Evolutionary conservation across 2,329 filamentous ascomycete genomes (phyloP), one percentile per base, ranked within the genome.

Genomic region (Fusarium algeriense): DNA sequence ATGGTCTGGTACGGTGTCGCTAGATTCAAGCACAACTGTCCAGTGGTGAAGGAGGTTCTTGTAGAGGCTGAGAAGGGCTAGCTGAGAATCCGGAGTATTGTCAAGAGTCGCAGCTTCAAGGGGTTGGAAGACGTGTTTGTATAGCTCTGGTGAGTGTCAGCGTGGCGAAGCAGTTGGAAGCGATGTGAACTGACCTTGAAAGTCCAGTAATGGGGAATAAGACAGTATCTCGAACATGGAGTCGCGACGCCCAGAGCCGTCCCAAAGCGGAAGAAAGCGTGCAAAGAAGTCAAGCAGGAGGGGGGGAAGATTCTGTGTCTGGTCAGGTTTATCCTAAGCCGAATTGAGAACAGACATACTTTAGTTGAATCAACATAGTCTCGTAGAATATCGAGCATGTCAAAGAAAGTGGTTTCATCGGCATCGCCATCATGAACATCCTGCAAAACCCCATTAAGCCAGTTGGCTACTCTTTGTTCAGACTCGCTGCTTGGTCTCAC

Each of bases 61-160:
- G 79, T 95, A 96, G 68, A 94, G 90, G 3, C 80, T 79, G 5
- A 96, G 84, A 5, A 97, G 81, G 5, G 83, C 83, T 0, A 87
- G 76, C 73, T 90, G 91, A 1, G 90, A 88, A 9, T 83, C 75
- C 0, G 84, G 64, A 2, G 82, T 83, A 44, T 85, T 83, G 70
- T 87, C 83, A 13, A 89, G 78, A 2, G 89, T 75, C 26, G 81
- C 82, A 2, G 79, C 78, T 73, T 92, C 88, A 15, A 91, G 79
- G 2, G 82, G 83, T 28, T 81, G 75, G 23, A 91, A 84, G 15
- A 87, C 81, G n/a, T 81, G 78, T 30, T 76, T 44, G 60, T 86
- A 83, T 5, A 90, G 78, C 48, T 87, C 89, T 91, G 61, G 7
- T 14, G 10, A 14, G 40, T 26, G 67, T 81, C 45, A 81, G 78